Evolutionary conservation across 2,329 filamentous ascomycete species (phyloP).

Genomic region (Xylaria sp.): DNA sequence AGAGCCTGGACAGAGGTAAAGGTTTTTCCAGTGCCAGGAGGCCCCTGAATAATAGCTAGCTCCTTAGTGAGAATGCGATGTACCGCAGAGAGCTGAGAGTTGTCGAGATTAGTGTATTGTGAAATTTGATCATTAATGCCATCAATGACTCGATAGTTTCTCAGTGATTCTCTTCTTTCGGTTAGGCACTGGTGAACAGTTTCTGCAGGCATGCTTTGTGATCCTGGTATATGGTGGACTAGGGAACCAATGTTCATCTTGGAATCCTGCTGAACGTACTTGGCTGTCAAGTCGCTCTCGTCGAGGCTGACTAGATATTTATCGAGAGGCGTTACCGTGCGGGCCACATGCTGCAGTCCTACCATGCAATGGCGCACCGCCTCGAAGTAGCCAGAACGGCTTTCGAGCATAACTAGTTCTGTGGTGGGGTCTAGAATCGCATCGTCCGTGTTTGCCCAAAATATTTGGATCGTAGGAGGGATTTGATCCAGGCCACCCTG

Average conservation of each 20-base stretch:
- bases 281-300: conserved; percentile 45
- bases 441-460: conserved; percentile 71
- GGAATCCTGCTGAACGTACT: conserved; percentile 49
- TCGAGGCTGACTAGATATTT: conserved; percentile 68
- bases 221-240: conserved; percentile 45
- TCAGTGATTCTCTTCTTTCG: conserved; percentile 39
- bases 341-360: conserved; percentile 71
- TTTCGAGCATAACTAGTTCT: conserved; percentile 83
- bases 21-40: conserved; percentile 81
- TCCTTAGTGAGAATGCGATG: conserved; percentile 75
- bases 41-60: conserved; percentile 83
- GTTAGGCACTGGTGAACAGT: conserved; percentile 30
- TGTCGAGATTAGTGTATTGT: conserved; percentile 64
- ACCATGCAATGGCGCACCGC: conserved; percentile 76
- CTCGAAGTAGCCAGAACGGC: conserved; percentile 79
- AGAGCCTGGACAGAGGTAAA: conserved; percentile 80
- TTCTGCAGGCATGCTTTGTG: conserved; percentile 25
- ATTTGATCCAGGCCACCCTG: conserved; percentile 68
- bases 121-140: conserved; percentile 44
- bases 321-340: conserved; percentile 64
- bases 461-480: conserved; percentile 79
- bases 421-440: conserved; percentile 73
- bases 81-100: conserved; percentile 76
- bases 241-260: conserved; percentile 50
- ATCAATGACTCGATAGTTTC: conserved; percentile 40